Conservation (phyloP, 352 stramenopile genomes). For the Phytophthora fragariaefolia region DNA sequence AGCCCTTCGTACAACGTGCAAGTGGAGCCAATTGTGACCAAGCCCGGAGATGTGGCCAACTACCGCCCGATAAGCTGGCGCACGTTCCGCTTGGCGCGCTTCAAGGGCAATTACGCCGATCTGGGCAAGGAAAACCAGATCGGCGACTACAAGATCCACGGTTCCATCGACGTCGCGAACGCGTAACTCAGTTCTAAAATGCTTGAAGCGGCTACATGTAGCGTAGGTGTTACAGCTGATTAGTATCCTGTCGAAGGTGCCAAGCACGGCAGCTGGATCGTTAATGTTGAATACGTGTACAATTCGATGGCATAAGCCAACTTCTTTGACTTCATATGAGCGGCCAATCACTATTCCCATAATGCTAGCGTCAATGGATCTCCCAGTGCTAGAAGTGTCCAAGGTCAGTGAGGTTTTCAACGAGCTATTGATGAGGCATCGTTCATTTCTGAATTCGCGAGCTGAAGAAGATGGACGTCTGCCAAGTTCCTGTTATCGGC, state of each 20-base stretch:
- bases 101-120: constrained; percentile 14
- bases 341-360: not conserved
- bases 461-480: not conserved
- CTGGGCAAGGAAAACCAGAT: constrained; percentile 21
- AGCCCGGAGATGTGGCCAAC: constrained; percentile 33
- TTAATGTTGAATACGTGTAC: not conserved
- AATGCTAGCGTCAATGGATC: not conserved
- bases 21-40: constrained; percentile 65
- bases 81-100: constrained; percentile 73
- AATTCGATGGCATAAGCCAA: not conserved
- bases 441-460: not conserved
- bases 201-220: not conserved
- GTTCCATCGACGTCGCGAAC: constrained; percentile 8
- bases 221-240: not conserved
- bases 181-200: not conserved
- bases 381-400: not conserved
- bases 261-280: not conserved
- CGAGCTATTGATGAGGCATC: not conserved
- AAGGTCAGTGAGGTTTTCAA: not conserved
- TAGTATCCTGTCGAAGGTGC: not conserved
- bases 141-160: constrained; percentile 15
- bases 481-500: not conserved
- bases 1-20: constrained; percentile 59
- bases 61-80: constrained; percentile 88
- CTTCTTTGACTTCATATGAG: not conserved